Evolutionary conservation across 345 rosid species (phyloP), one percentile per base, ranked within the genome.

Genomic region (Linum usitatissimum): DNA sequence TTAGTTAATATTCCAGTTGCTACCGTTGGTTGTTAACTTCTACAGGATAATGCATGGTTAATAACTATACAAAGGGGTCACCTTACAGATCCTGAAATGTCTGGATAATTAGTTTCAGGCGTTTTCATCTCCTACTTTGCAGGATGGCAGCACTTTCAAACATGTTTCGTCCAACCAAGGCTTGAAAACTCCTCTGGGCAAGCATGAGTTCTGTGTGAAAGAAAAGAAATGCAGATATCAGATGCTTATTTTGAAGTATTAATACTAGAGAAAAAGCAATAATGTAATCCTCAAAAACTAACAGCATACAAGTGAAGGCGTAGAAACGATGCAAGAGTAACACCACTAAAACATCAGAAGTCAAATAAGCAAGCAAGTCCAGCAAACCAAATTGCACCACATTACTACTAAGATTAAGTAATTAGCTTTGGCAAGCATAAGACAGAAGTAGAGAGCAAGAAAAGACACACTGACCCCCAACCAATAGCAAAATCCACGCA

Each of bases 401-500:
- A 30, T 40, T 1, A 40, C 13, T 40, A 40, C 2, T 28, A 20
- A 13, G 10, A 10, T 14, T 42, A 14, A 4, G 30, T n/a, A 23
- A 18, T 30, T 18, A 48, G 28, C 28, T 23, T 23, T 23, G 28
- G 28, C n/a, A 12, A 48, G 21, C 21, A 48, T 12, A 63, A 6
- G 21, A 53, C n/a, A 17, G 56, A 12, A 18, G 53, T 30, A 0
- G 18, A 30, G n/a, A 12, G 6, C 51, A 70, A 59, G 53, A n/a
- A 59, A 74, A 31, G 59, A 55, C 69, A 38, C 28, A 66, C 74
- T 82, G 68, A 85, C 97, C 80, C 76, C 40, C 70, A 87, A 53
- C 79, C 88, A 87, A 70, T 64, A 90, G 83, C 82, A 80, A 68
- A 87, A 87, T 53, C 89, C 96, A 9, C 93, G 97, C 64, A 90